phyloP scores from a whole-genome alignment of 768 basidiomycete genomes.

The Mycena galopus region DNA sequence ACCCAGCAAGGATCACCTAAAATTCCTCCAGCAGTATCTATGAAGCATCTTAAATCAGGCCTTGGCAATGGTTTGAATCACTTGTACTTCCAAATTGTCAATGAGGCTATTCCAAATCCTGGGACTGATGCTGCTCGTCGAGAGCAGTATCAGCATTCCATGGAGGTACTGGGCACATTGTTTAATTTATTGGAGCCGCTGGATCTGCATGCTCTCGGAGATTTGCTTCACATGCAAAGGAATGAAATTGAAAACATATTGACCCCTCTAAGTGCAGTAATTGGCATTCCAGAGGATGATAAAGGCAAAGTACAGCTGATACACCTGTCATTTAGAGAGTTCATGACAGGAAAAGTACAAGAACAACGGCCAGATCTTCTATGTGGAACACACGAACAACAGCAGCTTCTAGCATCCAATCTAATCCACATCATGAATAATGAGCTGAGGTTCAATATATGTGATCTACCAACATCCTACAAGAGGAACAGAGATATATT shows the following conservation, averaged over 20 bases:
- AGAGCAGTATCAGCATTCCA: background rate
- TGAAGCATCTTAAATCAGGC: background rate
- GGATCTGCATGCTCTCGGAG: background rate
- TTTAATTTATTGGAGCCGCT: conserved; percentile 17
- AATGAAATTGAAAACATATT: background rate
- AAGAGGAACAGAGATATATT: conserved; percentile 9
- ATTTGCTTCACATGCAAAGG: conserved; percentile 1
- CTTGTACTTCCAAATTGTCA: conserved; percentile 12
- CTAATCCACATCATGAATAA: background rate
- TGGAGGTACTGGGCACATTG: conserved; percentile 2
- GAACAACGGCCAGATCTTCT: background rate
- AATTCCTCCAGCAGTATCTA: background rate
- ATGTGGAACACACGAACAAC: background rate
- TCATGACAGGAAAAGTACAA: background rate
- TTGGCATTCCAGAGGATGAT: conserved; percentile 1
- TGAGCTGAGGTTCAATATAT: conserved; percentile 24
- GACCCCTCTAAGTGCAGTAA: background rate
- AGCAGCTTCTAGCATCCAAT: background rate
- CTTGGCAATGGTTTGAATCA: background rate
- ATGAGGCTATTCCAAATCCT: background rate
- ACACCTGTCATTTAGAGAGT: no score
- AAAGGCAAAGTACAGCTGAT: background rate
- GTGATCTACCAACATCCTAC: conserved; percentile 14
- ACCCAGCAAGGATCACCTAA: background rate
- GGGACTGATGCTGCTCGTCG: background rate